These are phyloP conservation scores for Pythium graminicola DNA, from an alignment of 352 stramenopile species.

Conservation along the genomic window DNA sequence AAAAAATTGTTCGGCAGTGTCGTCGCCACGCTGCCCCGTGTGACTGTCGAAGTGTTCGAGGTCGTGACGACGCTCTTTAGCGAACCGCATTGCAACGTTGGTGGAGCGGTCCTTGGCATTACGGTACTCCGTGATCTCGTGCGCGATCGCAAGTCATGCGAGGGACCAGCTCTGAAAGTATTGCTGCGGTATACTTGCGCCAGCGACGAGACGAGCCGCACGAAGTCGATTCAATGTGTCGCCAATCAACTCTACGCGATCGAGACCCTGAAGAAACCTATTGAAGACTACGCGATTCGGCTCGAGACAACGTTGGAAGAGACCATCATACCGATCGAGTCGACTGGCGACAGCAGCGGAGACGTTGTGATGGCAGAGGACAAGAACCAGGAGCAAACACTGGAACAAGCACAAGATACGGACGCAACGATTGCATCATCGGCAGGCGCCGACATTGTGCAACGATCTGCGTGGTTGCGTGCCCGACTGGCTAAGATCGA, in stretches of 20 bases:
- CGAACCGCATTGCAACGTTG: constrained; percentile 27
- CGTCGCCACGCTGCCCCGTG: constrained; percentile 45
- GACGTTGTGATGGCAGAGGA: not conserved
- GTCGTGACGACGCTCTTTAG: constrained; percentile 43
- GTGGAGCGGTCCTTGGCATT: constrained; percentile 62
- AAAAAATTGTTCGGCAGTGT: constrained; percentile 64
- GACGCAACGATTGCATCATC: constrained; percentile 1
- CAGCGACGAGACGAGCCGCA: constrained; percentile 58
- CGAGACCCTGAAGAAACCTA: constrained; percentile 37
- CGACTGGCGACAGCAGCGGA: not conserved
- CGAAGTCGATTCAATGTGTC: constrained; percentile 64
- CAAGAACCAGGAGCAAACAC: not conserved
- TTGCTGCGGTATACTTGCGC: constrained; percentile 67
- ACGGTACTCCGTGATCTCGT: constrained; percentile 63
- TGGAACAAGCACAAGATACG: not conserved
- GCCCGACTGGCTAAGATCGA: constrained; percentile 12
- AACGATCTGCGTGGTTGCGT: constrained; percentile 14
- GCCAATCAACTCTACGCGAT: constrained; percentile 74
- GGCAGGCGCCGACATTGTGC: not conserved
- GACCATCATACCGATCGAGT: not conserved
- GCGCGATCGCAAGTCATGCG: constrained; percentile 53
- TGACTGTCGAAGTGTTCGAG: constrained; percentile 53
- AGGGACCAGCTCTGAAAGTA: constrained; percentile 43
- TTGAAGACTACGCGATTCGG: constrained; percentile 55
- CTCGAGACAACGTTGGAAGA: constrained; percentile 51